These are phyloP conservation scores for Trypanosoma avium DNA, from an alignment of 208 protist species.

Conservation along the genomic window DNA sequence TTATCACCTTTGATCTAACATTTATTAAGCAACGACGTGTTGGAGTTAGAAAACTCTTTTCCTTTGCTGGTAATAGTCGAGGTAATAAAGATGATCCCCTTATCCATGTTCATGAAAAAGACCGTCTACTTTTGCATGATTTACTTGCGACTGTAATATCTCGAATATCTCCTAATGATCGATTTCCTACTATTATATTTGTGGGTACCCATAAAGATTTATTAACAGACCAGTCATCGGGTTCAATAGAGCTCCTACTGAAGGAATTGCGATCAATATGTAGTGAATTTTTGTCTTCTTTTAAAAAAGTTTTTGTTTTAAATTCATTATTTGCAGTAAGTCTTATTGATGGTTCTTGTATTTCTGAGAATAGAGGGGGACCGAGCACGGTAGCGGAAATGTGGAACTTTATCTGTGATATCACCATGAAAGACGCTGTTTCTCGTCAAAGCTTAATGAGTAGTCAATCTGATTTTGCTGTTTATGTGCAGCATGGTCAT, in stretches of 20 bases:
- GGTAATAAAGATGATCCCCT: background rate
- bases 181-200: constrained; percentile 15
- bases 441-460: background rate
- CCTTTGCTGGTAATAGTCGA: background rate
- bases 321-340: constrained; percentile 24
- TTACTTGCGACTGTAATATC: constrained; percentile 22
- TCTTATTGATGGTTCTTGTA: constrained; percentile 15
- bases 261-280: constrained; percentile 20
- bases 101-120: constrained; percentile 16
- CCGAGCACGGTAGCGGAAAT: constrained; percentile 18
- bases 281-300: constrained; percentile 1
- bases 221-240: constrained; percentile 19
- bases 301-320: constrained; percentile 1
- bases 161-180: background rate
- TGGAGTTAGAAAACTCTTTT: background rate
- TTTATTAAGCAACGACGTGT: constrained; percentile 24
- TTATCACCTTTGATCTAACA: constrained; percentile 28
- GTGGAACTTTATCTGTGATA: constrained; percentile 32
- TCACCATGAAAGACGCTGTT: constrained; percentile 12
- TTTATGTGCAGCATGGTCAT: too few species aligned
- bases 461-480: background rate
- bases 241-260: constrained; percentile 20
- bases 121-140: constrained; percentile 15
- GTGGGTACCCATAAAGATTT: constrained; percentile 29
- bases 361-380: constrained; percentile 34